Evolutionary conservation across 2,329 filamentous ascomycete genomes (phyloP).

Genomic region (Aspergillus arachidicola): DNA sequence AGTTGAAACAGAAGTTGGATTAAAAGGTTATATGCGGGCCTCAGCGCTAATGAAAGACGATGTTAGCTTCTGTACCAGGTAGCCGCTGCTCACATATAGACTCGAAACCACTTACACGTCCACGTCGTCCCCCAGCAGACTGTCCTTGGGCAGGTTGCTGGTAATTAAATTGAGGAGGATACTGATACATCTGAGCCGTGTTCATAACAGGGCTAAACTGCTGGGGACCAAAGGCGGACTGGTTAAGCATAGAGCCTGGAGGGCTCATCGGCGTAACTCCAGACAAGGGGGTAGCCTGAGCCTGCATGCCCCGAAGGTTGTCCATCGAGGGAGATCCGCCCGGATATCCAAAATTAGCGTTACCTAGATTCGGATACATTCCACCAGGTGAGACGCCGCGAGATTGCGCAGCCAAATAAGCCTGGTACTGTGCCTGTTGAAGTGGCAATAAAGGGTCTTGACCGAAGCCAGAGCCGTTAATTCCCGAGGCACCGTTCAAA

Average conservation of each 20-base stretch:
- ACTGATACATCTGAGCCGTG: slow-evolving; percentile 53
- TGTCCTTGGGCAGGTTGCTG: slow-evolving; percentile 49
- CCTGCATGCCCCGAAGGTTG: slow-evolving; percentile 44
- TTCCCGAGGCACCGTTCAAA: slow-evolving; percentile 32
- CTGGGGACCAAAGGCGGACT: slow-evolving; percentile 48
- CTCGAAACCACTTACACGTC: slow-evolving; percentile 51
- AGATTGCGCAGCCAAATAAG: slow-evolving; percentile 52
- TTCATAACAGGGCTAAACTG: slow-evolving; percentile 50
- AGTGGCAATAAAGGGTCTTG: slow-evolving; percentile 47
- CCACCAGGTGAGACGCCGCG: slow-evolving; percentile 46
- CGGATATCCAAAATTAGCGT: slow-evolving; percentile 48
- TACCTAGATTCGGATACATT: slow-evolving; percentile 50
- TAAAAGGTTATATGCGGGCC: slow-evolving; percentile 29
- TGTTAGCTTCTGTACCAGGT: slow-evolving; percentile 17
- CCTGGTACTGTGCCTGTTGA: slow-evolving; percentile 61
- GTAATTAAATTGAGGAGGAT: slow-evolving; percentile 54
- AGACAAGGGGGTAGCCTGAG: slow-evolving; percentile 39
- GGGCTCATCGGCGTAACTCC: slow-evolving; percentile 39
- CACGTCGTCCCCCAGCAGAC: slow-evolving; percentile 53
- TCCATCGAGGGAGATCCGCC: slow-evolving; percentile 33
- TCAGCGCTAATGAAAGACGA: slow-evolving; percentile 32
- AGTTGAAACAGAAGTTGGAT: slow-evolving; percentile 32
- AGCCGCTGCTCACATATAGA: slow-evolving; percentile 2
- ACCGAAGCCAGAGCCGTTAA: slow-evolving; percentile 37
- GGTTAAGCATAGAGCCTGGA: slow-evolving; percentile 50